phyloP scores from a whole-genome alignment of 352 stramenopile species.

The Phytophthora constricta region DNA sequence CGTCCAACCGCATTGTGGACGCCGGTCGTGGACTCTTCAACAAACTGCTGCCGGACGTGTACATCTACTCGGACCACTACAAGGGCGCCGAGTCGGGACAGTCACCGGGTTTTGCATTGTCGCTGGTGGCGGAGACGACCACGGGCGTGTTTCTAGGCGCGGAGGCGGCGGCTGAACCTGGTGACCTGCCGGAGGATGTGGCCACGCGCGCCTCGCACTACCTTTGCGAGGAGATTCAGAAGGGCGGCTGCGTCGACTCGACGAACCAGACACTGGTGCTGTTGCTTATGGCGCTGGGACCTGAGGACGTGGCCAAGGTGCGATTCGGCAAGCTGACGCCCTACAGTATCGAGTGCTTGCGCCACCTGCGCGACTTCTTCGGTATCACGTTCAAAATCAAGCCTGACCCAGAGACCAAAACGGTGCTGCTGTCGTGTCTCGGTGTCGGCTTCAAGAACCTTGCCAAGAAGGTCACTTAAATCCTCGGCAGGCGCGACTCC shows the following conservation, averaged over 20 bases:
- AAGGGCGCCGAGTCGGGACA: slow-evolving; percentile 90
- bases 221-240: slow-evolving; percentile 97
- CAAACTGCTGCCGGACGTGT: slow-evolving; percentile 98
- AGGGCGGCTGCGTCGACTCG: slow-evolving; percentile 95
- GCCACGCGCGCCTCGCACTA: slow-evolving; percentile 92
- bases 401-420: slow-evolving; percentile 87
- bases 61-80: slow-evolving; percentile 99
- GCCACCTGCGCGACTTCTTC: slow-evolving; percentile 93
- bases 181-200: slow-evolving; percentile 96
- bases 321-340: slow-evolving; percentile 90
- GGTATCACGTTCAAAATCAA: slow-evolving; percentile 95
- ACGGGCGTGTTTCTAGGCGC: slow-evolving; percentile 94
- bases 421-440: slow-evolving; percentile 94
- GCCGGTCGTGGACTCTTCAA: slow-evolving; percentile 97
- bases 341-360: slow-evolving; percentile 90
- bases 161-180: slow-evolving; percentile 88
- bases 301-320: slow-evolving; percentile 97
- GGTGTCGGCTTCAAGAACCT: slow-evolving; percentile 96
- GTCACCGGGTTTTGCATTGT: slow-evolving; percentile 92
- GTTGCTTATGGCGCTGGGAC: slow-evolving; percentile 97
- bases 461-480: slow-evolving; percentile 94
- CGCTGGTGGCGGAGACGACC: slow-evolving; percentile 98
- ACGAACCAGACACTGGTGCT: slow-evolving; percentile 96
- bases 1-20: slow-evolving; percentile 97
- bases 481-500: neutral